Conservation (phyloP, 2,329 filamentous ascomycete species). For the Capronia epimyces region DNA sequence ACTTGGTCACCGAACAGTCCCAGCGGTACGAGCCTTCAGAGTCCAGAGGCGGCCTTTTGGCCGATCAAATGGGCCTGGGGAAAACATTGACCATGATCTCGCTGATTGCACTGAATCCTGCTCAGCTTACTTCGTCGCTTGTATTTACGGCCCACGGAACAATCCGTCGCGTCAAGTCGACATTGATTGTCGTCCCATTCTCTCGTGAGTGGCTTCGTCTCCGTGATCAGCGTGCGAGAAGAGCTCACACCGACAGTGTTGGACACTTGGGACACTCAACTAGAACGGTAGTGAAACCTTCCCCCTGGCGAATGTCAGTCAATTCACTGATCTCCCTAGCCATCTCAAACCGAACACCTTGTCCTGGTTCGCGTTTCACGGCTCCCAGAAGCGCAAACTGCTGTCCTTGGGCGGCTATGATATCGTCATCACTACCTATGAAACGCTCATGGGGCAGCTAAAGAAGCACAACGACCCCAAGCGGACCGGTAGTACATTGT, state of each 20-base stretch:
- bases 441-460: conserved; percentile 40
- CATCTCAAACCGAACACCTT: background rate
- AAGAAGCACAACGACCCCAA: conserved; percentile 9
- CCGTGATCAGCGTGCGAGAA: no score
- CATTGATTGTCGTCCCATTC: no score
- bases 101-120: conserved; percentile 34
- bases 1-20: conserved; percentile 32
- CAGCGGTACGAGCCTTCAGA: conserved; percentile 33
- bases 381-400: no score
- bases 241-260: no score
- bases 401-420: conserved; percentile 3
- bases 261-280: no score
- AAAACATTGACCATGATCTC: conserved; percentile 46
- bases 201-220: no score
- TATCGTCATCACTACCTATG: conserved; percentile 42
- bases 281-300: no score
- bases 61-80: conserved; percentile 46
- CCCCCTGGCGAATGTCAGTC: no score
- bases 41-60: conserved; percentile 45
- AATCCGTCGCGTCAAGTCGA: conserved; percentile 10
- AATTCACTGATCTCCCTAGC: no score
- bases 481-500: conserved; percentile 31
- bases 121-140: no score
- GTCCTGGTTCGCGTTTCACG: background rate
- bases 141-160: background rate